These are phyloP conservation scores for Coleophoma crateriformis DNA, from an alignment of 2,329 filamentous ascomycete genomes.

Conservation along the genomic window DNA sequence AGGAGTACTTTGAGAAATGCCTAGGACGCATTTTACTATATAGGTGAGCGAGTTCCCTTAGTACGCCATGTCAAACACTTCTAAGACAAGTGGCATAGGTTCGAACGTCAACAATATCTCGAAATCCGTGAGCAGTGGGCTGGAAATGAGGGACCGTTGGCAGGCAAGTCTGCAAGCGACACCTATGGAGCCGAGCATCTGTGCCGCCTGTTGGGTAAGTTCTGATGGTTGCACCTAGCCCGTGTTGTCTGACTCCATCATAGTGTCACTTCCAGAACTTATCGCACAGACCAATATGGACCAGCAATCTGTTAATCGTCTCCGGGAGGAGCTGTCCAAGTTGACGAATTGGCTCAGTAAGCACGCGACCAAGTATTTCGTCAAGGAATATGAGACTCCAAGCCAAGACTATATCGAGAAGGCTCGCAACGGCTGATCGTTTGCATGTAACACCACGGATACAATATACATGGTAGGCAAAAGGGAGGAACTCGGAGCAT, in stretches of 20 bases:
- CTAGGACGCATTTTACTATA: conserved; percentile 88
- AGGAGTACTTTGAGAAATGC: conserved; percentile 90
- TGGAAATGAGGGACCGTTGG: conserved; percentile 52
- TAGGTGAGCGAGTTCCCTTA: conserved; percentile 36
- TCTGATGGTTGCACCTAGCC: not conserved
- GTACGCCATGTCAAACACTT: not conserved
- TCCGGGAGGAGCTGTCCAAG: conserved; percentile 83
- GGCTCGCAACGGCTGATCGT: conserved; percentile 30
- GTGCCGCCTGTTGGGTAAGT: conserved; percentile 78
- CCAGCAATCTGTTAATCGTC: conserved; percentile 77
- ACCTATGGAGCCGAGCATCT: conserved; percentile 93
- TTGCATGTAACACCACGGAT: not conserved
- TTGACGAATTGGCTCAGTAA: conserved; percentile 81
- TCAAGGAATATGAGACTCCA: conserved; percentile 68
- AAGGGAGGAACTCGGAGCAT: conserved; percentile 13
- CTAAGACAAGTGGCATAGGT: conserved; percentile 45
- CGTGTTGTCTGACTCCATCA: conserved; percentile 4
- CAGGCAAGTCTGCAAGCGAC: conserved; percentile 69
- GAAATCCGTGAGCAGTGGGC: conserved; percentile 69
- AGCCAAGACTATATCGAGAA: conserved; percentile 67
- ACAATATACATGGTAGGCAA: not conserved
- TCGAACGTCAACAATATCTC: conserved; percentile 85
- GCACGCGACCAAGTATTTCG: conserved; percentile 70
- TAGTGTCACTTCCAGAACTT: conserved; percentile 86
- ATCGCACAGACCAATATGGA: conserved; percentile 99